Conservation (phyloP, 371 early-diverging fungal species). For the Mucor indicus region DNA sequence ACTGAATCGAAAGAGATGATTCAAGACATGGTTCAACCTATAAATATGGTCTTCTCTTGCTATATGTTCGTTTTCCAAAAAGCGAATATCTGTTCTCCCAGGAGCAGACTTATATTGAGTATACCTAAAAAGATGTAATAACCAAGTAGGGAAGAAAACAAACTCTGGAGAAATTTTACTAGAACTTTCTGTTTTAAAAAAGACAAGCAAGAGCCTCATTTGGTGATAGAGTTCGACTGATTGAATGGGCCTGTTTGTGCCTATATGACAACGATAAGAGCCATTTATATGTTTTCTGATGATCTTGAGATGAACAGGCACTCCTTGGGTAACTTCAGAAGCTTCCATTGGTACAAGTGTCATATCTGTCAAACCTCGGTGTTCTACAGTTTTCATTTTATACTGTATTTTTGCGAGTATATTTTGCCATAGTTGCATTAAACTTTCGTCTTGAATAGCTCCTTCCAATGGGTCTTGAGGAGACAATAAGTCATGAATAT, state of each 20-base stretch:
- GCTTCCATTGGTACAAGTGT: too few relatives aligned
- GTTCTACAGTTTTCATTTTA: constrained; percentile 5
- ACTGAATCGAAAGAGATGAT: constrained; percentile 43
- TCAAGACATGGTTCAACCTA: constrained; percentile 42
- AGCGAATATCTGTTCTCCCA: constrained; percentile 42
- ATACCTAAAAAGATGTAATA: constrained; percentile 41
- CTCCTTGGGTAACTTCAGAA: too few relatives aligned
- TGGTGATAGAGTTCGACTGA: constrained; percentile 31
- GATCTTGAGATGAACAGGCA: constrained; percentile 39
- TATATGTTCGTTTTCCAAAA: constrained; percentile 33
- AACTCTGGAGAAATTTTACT: constrained; percentile 38
- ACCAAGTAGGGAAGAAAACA: constrained; percentile 45
- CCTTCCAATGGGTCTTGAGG: background rate
- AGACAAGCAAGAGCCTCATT: constrained; percentile 40
- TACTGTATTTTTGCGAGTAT: constrained; percentile 21
- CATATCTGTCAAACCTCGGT: background rate
- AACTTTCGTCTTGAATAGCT: constrained; percentile 11
- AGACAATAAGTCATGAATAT: constrained; percentile 4
- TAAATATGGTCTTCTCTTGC: constrained; percentile 49
- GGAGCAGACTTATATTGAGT: constrained; percentile 35
- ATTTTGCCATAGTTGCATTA: constrained; percentile 24
- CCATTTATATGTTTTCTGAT: constrained; percentile 43
- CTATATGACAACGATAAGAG: constrained; percentile 42
- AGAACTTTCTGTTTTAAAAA: constrained; percentile 34
- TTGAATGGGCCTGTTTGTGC: constrained; percentile 40